Evolutionary conservation across 352 stramenopile genomes (phyloP).

Genomic region (Elongisporangium anandrum): DNA sequence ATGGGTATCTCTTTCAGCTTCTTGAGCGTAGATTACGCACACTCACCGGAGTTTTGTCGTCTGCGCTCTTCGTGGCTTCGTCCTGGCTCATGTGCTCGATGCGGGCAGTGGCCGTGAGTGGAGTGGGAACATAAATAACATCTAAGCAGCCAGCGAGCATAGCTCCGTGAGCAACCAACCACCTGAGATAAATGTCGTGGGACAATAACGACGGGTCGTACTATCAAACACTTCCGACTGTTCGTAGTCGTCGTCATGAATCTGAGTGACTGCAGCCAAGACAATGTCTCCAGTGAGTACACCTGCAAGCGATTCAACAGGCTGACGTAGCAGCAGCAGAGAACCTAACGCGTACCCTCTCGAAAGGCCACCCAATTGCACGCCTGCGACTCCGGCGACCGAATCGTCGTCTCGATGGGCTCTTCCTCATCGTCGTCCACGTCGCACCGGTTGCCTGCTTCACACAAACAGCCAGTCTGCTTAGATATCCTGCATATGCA

Average conservation of each 20-base stretch:
- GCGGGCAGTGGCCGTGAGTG: neutral
- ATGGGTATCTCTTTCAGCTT: neutral
- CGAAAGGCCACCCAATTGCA: slow-evolving; percentile 28
- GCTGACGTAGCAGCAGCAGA: slow-evolving; percentile 7
- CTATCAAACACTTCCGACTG: slow-evolving; percentile 68
- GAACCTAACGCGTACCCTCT: slow-evolving; percentile 19
- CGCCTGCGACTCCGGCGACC: slow-evolving; percentile 22
- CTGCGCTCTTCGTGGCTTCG: neutral
- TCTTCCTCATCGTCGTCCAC: neutral
- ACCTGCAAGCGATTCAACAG: slow-evolving; percentile 1
- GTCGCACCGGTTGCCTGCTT: neutral
- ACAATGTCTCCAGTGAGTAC: slow-evolving; percentile 10
- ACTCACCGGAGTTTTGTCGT: neutral
- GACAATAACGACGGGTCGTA: slow-evolving; percentile 15
- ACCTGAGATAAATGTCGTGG: neutral
- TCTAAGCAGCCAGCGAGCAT: slow-evolving; percentile 15
- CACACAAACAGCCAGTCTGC: neutral
- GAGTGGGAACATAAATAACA: slow-evolving; percentile 49
- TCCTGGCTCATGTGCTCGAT: slow-evolving; percentile 4
- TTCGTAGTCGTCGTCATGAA: slow-evolving; percentile 60
- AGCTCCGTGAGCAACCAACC: neutral
- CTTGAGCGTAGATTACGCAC: neutral
- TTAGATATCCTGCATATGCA: neutral
- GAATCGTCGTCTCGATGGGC: slow-evolving; percentile 4
- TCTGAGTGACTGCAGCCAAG: slow-evolving; percentile 30